Evolutionary conservation across 495 filamentous ascomycete genomes (phyloP).

Genomic region (Cairneyella variabilis): DNA sequence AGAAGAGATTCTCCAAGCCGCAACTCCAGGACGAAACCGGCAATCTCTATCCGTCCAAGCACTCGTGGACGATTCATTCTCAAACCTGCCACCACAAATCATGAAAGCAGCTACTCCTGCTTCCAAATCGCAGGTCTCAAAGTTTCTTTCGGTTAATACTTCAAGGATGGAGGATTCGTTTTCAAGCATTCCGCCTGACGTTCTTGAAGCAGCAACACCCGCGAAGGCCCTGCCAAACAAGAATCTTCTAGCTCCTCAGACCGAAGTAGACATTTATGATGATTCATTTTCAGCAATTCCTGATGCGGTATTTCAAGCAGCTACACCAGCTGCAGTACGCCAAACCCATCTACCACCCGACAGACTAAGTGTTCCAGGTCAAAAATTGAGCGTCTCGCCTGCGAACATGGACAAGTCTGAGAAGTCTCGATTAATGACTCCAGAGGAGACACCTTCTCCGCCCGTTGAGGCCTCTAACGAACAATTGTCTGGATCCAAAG

Average conservation of each 20-base stretch:
- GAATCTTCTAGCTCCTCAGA: not conserved
- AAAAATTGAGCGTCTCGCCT: not conserved
- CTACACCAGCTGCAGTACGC: constrained; percentile 37
- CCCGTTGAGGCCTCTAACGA: constrained; percentile 20
- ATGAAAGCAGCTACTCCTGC: no score
- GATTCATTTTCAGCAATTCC: constrained; percentile 52
- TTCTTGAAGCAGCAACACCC: constrained; percentile 24
- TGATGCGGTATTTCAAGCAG: constrained; percentile 40
- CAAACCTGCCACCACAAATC: no score
- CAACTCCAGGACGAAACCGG: constrained; percentile 37
- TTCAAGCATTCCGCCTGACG: constrained; percentile 12
- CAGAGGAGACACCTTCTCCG: constrained; percentile 52
- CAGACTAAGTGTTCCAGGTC: constrained; percentile 8
- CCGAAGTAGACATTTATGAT: constrained; percentile 30
- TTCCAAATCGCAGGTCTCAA: constrained; percentile 7
- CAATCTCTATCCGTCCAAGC: constrained; percentile 12
- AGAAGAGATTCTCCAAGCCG: constrained; percentile 40
- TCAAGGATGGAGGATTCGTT: constrained; percentile 29
- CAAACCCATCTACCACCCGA: not conserved
- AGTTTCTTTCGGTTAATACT: constrained; percentile 1
- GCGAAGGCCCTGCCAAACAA: constrained; percentile 3
- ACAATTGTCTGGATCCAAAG: not conserved
- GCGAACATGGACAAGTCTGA: not conserved
- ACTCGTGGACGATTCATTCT: constrained; percentile 14
- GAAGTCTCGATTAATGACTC: constrained; percentile 41